phyloP scores from a whole-genome alignment of 257 asterid genomes.

The Capsicum pubescens region DNA sequence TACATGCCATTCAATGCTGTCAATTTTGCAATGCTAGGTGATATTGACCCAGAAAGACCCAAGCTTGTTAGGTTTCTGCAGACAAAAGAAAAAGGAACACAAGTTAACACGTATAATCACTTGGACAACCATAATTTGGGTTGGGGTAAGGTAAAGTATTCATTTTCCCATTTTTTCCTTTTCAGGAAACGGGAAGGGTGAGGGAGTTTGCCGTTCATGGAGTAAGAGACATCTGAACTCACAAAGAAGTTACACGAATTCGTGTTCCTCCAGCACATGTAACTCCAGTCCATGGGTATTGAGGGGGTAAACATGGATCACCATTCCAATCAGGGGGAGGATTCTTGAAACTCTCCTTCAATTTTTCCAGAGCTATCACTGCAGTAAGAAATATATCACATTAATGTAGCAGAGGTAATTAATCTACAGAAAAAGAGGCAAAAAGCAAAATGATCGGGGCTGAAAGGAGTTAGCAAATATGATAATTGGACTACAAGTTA shows the following conservation, averaged over 20 bases:
- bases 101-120: conserved; percentile 15
- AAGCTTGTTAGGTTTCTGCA: conserved; percentile 76
- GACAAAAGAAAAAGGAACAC: conserved; percentile 21
- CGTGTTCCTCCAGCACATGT: conserved; percentile 71
- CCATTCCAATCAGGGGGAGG: conserved; percentile 94
- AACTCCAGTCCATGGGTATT: conserved; percentile 88
- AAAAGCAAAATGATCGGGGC: not conserved
- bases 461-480: not conserved
- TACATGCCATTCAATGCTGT: conserved; percentile 85
- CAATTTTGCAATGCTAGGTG: conserved; percentile 67
- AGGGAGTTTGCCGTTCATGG: not conserved
- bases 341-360: conserved; percentile 65
- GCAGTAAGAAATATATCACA: conserved; percentile 36
- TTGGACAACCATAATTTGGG: not conserved
- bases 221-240: conserved; percentile 47
- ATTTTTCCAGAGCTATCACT: conserved; percentile 72
- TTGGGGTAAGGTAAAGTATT: not conserved
- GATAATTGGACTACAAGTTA: not conserved
- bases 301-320: conserved; percentile 90
- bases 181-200: not conserved
- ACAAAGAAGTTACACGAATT: conserved; percentile 74
- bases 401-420: conserved; percentile 4
- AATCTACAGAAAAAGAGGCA: not conserved
- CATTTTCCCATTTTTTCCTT: not conserved
- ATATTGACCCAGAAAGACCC: conserved; percentile 77